Base-by-base conservation (phyloP, 257 asterid genomes). In the Gentiana straminea region DNA sequence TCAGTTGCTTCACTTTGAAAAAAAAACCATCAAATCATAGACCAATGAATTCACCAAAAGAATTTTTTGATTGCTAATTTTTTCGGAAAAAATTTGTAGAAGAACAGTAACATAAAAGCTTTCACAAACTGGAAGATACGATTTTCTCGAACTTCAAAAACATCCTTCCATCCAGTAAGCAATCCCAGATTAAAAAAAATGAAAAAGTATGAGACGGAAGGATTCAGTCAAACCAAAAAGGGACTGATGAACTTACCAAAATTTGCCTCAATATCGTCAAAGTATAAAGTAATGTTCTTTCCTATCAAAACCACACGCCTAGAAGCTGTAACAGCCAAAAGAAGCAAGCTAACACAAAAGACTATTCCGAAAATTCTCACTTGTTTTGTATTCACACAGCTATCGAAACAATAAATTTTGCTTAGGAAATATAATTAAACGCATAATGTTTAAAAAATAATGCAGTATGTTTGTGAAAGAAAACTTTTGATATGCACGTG, bases 261-360 rank as follows among this genome's bases (percentile, higher is more conserved):
- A 68, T 77, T 80, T 74, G 94, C 92, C 76, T 89, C 94, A 61
- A 75, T 75, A 64, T 81, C 94, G 34, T 72, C 79, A 49, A 83
- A 86, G 13, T 84, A 76, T 7, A 72, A 33, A 51, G 93, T 77
- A 50, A 63, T 50, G 55, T 86, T 83, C 48, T 63, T 76, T 34
- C 80, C 80, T 8, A 68, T 70, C 84, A 89, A 69, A 61, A 83
- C 66, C 77, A 89, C 89, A 41, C 69, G 66, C 0, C 76, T 84
- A 4, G 63, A 66, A 38, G 75, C 89, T 49, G 55, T 58, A 57
- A 62, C 61, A 68, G 73, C 80, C 84, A 72, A 56, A 46, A 76
- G 33, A 68, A 70, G 75, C 51, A 76, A 71, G 68, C 77, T 35
- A 56, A 64, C 76, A 72, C 67, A 79, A 58, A 72, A 35, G n/a